Evolutionary conservation across 192 early-diverging fungal genomes (phyloP).

Genomic region (Coemansia sp.): DNA sequence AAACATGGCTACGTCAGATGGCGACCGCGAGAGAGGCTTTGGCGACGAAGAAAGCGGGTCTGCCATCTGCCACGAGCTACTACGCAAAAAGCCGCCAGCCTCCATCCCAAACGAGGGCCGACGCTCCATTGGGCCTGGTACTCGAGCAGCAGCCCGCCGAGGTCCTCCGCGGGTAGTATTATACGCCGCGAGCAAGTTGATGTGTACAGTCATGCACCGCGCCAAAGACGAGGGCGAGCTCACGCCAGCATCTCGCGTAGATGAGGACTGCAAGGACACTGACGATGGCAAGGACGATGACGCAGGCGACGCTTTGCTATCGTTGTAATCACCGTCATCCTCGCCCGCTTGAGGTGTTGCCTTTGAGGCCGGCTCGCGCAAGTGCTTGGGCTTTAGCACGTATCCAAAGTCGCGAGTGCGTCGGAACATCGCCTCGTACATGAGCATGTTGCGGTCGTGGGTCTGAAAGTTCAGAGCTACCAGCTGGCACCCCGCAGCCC

Average conservation of each 20-base stretch:
- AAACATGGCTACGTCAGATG: slow-evolving; percentile 50
- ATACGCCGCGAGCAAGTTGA: slow-evolving; percentile 39
- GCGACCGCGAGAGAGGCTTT: slow-evolving; percentile 23
- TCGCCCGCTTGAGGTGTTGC: not conserved
- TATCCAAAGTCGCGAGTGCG: slow-evolving; percentile 74
- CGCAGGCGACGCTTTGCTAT: not conserved
- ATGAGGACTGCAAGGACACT: slow-evolving; percentile 7
- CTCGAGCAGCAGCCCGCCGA: not conserved
- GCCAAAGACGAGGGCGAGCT: slow-evolving; percentile 13
- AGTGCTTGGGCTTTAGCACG: slow-evolving; percentile 67
- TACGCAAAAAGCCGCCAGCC: not conserved
- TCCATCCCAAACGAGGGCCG: not conserved
- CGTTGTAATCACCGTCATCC: not conserved
- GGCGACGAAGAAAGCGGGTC: slow-evolving; percentile 10
- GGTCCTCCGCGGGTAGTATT: slow-evolving; percentile 10
- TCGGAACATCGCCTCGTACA: slow-evolving; percentile 83
- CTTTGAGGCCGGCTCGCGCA: slow-evolving; percentile 17
- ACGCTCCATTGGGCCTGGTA: not conserved
- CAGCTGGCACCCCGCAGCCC: slow-evolving; percentile 79
- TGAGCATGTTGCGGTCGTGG: slow-evolving; percentile 73
- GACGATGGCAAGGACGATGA: slow-evolving; percentile 3
- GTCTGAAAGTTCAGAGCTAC: slow-evolving; percentile 91
- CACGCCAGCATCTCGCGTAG: slow-evolving; percentile 1
- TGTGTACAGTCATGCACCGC: slow-evolving; percentile 41
- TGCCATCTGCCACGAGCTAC: not conserved